Percentiles rank a stretch among this genome's conserved stretches.
Conservation (phyloP, 495 filamentous ascomycete species). For the Hypoxylon rickii region DNA sequence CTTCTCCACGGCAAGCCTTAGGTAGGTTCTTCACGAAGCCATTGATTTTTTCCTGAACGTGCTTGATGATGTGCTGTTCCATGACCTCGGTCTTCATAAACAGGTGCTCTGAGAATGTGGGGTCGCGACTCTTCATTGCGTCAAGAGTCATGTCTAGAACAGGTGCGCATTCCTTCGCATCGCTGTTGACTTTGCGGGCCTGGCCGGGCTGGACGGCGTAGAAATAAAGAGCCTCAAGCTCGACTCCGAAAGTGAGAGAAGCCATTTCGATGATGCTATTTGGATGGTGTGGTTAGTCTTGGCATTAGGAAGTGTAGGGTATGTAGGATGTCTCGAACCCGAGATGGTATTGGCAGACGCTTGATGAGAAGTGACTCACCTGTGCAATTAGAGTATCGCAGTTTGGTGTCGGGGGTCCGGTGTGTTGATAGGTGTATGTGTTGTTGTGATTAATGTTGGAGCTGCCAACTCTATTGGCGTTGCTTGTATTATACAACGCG, state of each 20-base stretch:
- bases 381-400: too few relatives aligned
- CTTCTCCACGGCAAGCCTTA: neutral
- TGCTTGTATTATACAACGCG: too few relatives aligned
- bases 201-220: neutral
- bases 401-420: too few relatives aligned
- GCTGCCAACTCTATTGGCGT: too few relatives aligned
- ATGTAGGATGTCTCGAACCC: too few relatives aligned
- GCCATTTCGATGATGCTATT: neutral
- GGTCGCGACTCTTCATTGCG: neutral
- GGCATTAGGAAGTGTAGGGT: neutral
- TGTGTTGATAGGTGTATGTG: too few relatives aligned
- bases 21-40: neutral
- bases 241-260: conserved; percentile 2
- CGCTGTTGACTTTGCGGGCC: neutral
- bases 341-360: too few relatives aligned
- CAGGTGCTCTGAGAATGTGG: neutral
- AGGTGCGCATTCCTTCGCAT: neutral
- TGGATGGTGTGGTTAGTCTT: neutral
- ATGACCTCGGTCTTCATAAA: neutral
- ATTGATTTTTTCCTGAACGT: neutral
- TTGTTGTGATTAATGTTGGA: too few relatives aligned
- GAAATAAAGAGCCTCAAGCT: conserved; percentile 13
- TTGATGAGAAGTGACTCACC: too few relatives aligned
- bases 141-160: neutral
- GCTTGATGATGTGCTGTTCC: neutral